Percentiles rank a stretch among this genome's conserved stretches.
Evolutionary conservation across 1,284 basidiomycete genomes (phyloP).

Genomic region (Meripilus lineatus): DNA sequence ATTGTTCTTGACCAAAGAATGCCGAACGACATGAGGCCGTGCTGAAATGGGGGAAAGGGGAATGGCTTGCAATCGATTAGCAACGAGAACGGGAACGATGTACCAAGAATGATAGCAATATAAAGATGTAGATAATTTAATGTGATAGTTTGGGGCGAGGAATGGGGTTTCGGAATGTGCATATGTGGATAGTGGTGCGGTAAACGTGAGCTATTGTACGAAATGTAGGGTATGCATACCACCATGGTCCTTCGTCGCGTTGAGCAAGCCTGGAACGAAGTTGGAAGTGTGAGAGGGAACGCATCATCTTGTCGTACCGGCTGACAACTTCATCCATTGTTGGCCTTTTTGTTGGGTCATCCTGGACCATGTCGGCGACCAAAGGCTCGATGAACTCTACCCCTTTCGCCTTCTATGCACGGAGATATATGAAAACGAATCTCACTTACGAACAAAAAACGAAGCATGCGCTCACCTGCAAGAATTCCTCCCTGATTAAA

Average conservation of each 20-base stretch:
- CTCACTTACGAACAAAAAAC: background rate
- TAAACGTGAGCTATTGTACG: no score
- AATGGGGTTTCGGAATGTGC: no score
- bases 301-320: conserved; percentile 5
- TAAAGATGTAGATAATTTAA: no score
- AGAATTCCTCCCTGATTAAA: conserved; percentile 23
- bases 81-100: no score
- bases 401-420: conserved; percentile 6
- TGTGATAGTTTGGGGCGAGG: no score
- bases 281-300: conserved; percentile 3
- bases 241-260: background rate
- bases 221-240: no score
- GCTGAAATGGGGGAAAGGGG: no score
- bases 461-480: conserved; percentile 6
- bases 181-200: no score
- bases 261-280: conserved; percentile 1
- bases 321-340: conserved; percentile 11
- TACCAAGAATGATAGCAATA: no score
- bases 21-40: no score
- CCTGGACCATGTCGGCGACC: conserved; percentile 9
- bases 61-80: no score
- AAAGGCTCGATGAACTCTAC: conserved; percentile 10
- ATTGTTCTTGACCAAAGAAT: no score
- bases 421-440: background rate
- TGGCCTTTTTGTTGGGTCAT: conserved; percentile 8